These are phyloP conservation scores for Colletotrichum brevisporum DNA, from an alignment of 2,329 filamentous ascomycete species.

Conservation along the genomic window DNA sequence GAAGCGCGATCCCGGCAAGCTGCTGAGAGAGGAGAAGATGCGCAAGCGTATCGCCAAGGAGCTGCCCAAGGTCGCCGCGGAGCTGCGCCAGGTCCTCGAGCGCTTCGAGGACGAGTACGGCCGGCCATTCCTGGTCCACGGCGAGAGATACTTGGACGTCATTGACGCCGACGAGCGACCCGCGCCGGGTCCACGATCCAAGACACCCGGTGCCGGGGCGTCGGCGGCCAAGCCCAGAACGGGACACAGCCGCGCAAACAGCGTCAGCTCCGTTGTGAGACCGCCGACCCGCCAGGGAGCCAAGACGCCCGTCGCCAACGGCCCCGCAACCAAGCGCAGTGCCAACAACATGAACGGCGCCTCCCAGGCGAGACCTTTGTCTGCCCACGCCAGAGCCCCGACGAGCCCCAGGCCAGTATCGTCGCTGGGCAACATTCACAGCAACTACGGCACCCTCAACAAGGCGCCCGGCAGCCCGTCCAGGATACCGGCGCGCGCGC, in stretches of 20 bases:
- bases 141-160: conserved; percentile 89
- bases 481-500: conserved; percentile 78
- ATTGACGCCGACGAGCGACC: conserved; percentile 77
- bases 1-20: conserved; percentile 92
- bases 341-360: conserved; percentile 43
- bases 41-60: conserved; percentile 95
- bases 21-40: conserved; percentile 98
- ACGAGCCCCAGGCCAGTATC: conserved; percentile 22
- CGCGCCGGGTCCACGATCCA: conserved; percentile 70
- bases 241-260: conserved; percentile 54
- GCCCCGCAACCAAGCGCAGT: conserved; percentile 48
- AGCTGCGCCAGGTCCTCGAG: conserved; percentile 86
- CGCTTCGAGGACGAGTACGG: conserved; percentile 95
- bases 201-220: conserved; percentile 77
- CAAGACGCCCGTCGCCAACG: conserved; percentile 70
- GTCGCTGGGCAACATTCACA: conserved; percentile 43
- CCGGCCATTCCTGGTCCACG: conserved; percentile 91
- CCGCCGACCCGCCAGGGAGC: conserved; percentile 42
- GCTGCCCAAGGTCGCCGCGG: conserved; percentile 88
- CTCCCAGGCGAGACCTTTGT: conserved; percentile 25
- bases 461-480: conserved; percentile 68
- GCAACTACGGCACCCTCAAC: conserved; percentile 43
- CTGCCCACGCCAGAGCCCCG: conserved; percentile 38
- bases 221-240: conserved; percentile 57
- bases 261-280: conserved; percentile 45